Conservation (phyloP, 768 basidiomycete genomes). For the Suillus spraguei region DNA sequence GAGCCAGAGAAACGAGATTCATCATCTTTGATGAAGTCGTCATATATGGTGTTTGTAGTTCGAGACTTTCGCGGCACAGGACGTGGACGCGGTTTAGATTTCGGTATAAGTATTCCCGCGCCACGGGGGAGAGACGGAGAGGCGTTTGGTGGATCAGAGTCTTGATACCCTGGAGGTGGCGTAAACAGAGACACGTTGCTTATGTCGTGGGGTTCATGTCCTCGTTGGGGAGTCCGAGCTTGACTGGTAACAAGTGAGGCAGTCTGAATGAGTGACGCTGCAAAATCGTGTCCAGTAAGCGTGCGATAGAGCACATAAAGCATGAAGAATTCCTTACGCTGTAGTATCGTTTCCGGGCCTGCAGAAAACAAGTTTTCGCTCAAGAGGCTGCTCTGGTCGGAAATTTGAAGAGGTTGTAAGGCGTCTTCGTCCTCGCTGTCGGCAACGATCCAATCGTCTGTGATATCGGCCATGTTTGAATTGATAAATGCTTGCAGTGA, state of each 20-base stretch:
- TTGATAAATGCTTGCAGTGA: neutral
- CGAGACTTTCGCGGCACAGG: slow-evolving; percentile 20
- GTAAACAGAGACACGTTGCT: slow-evolving; percentile 31
- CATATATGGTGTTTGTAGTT: slow-evolving; percentile 6
- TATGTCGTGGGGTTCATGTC: slow-evolving; percentile 7
- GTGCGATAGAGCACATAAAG: neutral
- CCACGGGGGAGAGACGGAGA: slow-evolving; percentile 14
- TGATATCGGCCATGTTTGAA: slow-evolving; percentile 13
- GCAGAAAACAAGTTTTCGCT: neutral
- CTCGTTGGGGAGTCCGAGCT: slow-evolving; percentile 19
- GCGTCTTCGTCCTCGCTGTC: slow-evolving; percentile 48
- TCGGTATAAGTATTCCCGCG: slow-evolving; percentile 10
- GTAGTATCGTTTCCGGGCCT: neutral
- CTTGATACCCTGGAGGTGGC: slow-evolving; percentile 15
- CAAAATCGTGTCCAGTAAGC: neutral
- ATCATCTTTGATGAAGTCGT: slow-evolving; percentile 6
- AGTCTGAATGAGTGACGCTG: slow-evolving; percentile 25
- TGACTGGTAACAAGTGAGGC: slow-evolving; percentile 18
- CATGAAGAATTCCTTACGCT: neutral
- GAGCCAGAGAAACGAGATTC: slow-evolving; percentile 19
- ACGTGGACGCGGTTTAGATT: slow-evolving; percentile 32
- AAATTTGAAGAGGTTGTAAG: neutral
- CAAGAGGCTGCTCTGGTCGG: neutral
- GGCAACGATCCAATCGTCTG: slow-evolving; percentile 47
- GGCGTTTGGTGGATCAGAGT: slow-evolving; percentile 13